Percentiles rank a stretch among this genome's conserved stretches.
These are phyloP conservation scores for Calocybe cyanea DNA, from an alignment of 768 basidiomycete species.

Conservation along the genomic window DNA sequence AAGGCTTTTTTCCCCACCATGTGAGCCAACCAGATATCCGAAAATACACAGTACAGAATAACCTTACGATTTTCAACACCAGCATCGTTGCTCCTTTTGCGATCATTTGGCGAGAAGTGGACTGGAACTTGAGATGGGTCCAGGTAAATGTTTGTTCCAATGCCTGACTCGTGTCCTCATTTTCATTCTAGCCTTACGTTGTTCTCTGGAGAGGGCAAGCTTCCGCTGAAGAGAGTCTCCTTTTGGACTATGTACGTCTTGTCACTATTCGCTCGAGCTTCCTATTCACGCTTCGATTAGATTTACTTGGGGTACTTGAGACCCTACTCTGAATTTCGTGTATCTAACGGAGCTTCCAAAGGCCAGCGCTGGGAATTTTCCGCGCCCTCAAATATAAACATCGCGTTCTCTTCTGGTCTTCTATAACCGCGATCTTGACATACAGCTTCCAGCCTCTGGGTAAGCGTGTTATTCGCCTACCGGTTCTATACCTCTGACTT, in stretches of 20 bases:
- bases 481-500: slow-evolving; percentile 14
- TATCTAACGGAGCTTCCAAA: slow-evolving; percentile 20
- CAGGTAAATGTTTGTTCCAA: slow-evolving; percentile 39
- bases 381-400: slow-evolving; percentile 49
- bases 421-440: slow-evolving; percentile 41
- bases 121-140: slow-evolving; percentile 53
- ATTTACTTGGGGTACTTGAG: slow-evolving; percentile 37
- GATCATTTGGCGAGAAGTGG: slow-evolving; percentile 45
- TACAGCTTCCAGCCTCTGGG: slow-evolving; percentile 58
- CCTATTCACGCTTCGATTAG: slow-evolving; percentile 22
- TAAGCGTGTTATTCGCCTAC: slow-evolving; percentile 27
- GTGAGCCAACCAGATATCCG: slow-evolving; percentile 24
- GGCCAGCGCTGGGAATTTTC: slow-evolving; percentile 40
- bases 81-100: slow-evolving; percentile 49
- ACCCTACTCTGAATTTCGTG: neutral
- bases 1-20: slow-evolving; percentile 60
- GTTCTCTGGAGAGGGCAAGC: slow-evolving; percentile 49
- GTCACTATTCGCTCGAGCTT: too few relatives aligned
- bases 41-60: too few relatives aligned
- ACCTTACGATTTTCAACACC: slow-evolving; percentile 1
- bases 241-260: slow-evolving; percentile 59
- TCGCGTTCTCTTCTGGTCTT: slow-evolving; percentile 49
- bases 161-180: neutral
- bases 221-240: slow-evolving; percentile 53
- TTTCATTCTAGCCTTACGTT: slow-evolving; percentile 53